Base-by-base conservation (phyloP, 257 asterid genomes). In the Solanum appendiculatum region DNA sequence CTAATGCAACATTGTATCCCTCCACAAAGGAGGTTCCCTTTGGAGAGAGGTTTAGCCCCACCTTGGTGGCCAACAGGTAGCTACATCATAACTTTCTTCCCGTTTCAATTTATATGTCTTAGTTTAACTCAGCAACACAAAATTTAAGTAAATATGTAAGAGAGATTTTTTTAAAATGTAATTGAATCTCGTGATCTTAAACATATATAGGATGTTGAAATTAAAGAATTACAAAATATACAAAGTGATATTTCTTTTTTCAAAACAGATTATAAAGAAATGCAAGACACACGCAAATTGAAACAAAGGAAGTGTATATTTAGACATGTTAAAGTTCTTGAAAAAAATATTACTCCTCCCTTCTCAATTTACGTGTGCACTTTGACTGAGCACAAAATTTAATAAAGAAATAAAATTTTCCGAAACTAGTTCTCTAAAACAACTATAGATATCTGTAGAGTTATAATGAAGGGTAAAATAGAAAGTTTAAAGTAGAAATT, bases 1-100 rank as follows among this genome's bases (percentile, higher is more conserved):
- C 86, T 92, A 83, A 89, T 93, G 94, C 96, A 92, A 58, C 94
- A 92, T 84, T 92, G 95, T 72, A 91, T 91, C 88, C 95, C 95
- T 12, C 93, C 94, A 4, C 93, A 93, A 88, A 40, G 95, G 63
- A 90, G 89, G 68, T 92, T 85, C 82, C 94, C 95, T 3, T 86
- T 93, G 21, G 95, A 92, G 86, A 92, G 90, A 87, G 93, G 95
- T 3, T 16, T 88, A 69, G 89, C 92, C 1, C 95, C 95, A 8
- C 95, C 94, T 27, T 93, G 95, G 95, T 93, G 95, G 94, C 95
- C 95, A 66, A 66, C 73, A 66, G 75, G 75, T 68, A 68, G 75
- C 39, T 29, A 68, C 3, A 14, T 31, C 74, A 68, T 7, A 5
- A 58, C 36, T 27, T 5, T 29, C 10, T 14, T 0, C 4, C 6